Evolutionary conservation across 164 flowering plant species (phyloP), one percentile per base, ranked within the genome.

Genomic region (Piper longum): DNA sequence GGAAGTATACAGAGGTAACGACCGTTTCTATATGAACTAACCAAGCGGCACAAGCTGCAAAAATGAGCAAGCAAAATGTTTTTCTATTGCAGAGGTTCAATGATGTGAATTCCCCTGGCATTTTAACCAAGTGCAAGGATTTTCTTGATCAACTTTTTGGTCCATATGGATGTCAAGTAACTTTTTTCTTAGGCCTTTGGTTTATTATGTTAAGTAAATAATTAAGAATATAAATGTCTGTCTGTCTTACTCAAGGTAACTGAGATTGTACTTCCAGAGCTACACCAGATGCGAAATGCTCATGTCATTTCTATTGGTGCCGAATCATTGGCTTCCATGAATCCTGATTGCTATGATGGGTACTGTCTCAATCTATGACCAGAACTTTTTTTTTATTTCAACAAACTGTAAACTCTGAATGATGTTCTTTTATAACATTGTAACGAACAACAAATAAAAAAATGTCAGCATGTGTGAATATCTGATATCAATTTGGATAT

Each of bases 241-340:
- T 62, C 59, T 58, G 63, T 57, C 45, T 43, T 45, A 0, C 36
- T 70, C 61, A 76, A 91, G 98, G 72, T 74, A 44, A 71, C 73
- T 62, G 99, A 93, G 77, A 81, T 93, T 69, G 82, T 76, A 44
- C 75, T 90, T 67, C 99, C 99, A 16, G 99, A 93, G 80, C 75
- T 93, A 62, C 77, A 66, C 42, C 86, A 88, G 75, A 85, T 93
- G 99, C 88, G 85, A 19, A 73, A 76, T 66, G 86, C 99, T 59
- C 97, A 93, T 79, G n/a, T 83, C 72, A 91, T 90, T 79, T 84
- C 96, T 5, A 82, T 90, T 77, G 99, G 99, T 60, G 80, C 92
- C 56, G 97, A 90, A 75, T 3, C 79, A 42, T 36, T 80, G n/a
- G 64, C 73, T 65, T 69, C 82, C 7, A 43, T 90, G 65, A 85